A percentile compares a stretch with the other conserved stretches of the same genome.
Evolutionary conservation across 2,329 filamentous ascomycete genomes (phyloP).

Genomic region (Penicillium sp.): DNA sequence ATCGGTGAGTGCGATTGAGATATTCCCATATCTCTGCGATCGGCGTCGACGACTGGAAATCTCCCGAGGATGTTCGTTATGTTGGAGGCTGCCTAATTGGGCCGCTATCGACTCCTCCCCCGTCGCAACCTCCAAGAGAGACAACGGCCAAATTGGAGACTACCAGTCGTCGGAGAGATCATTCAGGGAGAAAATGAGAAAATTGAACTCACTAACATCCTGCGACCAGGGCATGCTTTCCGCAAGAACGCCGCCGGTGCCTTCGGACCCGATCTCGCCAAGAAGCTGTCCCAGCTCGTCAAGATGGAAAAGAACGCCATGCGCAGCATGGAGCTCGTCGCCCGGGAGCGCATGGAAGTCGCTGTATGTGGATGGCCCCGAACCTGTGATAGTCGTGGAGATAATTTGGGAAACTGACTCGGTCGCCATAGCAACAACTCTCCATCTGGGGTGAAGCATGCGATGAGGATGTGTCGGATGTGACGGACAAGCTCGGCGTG

Average conservation of each 20-base stretch:
- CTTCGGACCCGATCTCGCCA: slow-evolving; percentile 78
- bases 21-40: neutral
- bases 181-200: neutral
- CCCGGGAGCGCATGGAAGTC: slow-evolving; percentile 96
- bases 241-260: slow-evolving; percentile 52
- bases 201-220: slow-evolving; percentile 17
- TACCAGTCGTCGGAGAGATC: neutral
- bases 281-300: slow-evolving; percentile 95
- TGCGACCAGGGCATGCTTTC: slow-evolving; percentile 60
- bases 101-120: neutral
- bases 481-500: slow-evolving; percentile 97
- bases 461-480: slow-evolving; percentile 97
- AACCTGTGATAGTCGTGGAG: neutral
- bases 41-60: slow-evolving; percentile 2
- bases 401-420: slow-evolving; percentile 18
- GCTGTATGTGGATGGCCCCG: slow-evolving; percentile 63
- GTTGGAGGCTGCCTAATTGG: slow-evolving; percentile 13
- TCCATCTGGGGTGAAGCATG: slow-evolving; percentile 95
- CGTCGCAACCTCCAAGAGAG: neutral
- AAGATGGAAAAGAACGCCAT: slow-evolving; percentile 99
- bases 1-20: slow-evolving; percentile 66
- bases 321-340: slow-evolving; percentile 94
- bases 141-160: neutral
- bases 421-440: slow-evolving; percentile 76
- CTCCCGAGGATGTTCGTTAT: neutral